Conservation (phyloP, 805 yeast species). For the Torulaspora maleeae region DNA sequence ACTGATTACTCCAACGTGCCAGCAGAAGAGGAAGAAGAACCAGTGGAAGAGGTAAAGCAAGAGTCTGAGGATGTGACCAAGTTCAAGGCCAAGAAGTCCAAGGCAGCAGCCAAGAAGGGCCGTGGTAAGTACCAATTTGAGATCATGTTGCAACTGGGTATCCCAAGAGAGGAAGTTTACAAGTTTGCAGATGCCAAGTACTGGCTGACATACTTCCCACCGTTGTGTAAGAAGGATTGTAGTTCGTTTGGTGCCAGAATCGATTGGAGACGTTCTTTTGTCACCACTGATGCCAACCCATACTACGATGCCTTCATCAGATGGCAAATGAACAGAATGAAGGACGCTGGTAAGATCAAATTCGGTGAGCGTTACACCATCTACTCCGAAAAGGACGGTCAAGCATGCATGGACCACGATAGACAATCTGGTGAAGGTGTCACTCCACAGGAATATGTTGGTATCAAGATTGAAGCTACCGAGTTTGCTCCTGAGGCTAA, state of each 20-base stretch:
- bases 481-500: conserved; percentile 48
- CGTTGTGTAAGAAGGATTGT: conserved; percentile 77
- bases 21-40: conserved; percentile 49
- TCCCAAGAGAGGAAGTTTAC: conserved; percentile 72
- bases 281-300: conserved; percentile 93
- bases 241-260: conserved; percentile 82
- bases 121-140: conserved; percentile 92
- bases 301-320: conserved; percentile 91
- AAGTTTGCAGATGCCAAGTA: conserved; percentile 88
- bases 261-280: conserved; percentile 96
- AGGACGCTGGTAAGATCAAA: conserved; percentile 83
- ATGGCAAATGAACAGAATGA: conserved; percentile 93
- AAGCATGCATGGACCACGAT: conserved; percentile 99
- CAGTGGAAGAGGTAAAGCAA: conserved; percentile 34
- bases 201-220: conserved; percentile 93
- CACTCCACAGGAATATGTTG: conserved; percentile 92
- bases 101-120: conserved; percentile 91
- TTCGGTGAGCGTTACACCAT: conserved; percentile 98
- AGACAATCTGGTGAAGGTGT: conserved; percentile 97
- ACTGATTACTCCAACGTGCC: conserved; percentile 67
- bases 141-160: conserved; percentile 92
- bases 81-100: conserved; percentile 87
- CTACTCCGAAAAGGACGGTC: conserved; percentile 96
- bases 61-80: conserved; percentile 77
- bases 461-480: conserved; percentile 77